Conservation (phyloP, 768 basidiomycete genomes). For the Butyriboletus loyo region DNA sequence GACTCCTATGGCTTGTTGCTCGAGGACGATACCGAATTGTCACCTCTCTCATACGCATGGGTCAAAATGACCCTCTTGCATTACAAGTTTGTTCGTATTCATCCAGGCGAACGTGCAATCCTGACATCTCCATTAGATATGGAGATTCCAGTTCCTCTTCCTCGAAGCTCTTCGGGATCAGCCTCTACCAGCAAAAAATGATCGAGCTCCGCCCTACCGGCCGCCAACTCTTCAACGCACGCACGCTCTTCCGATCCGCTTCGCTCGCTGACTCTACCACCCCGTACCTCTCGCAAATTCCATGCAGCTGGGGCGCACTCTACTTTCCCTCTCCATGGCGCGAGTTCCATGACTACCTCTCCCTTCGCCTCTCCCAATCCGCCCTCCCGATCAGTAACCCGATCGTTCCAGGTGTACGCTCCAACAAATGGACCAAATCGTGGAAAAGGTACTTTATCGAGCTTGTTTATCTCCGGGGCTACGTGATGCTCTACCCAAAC, state of each 20-base stretch:
- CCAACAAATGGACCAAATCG: constrained; percentile 75
- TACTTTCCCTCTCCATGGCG: constrained; percentile 91
- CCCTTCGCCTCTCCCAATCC: constrained; percentile 60
- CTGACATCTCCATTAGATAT: constrained; percentile 45
- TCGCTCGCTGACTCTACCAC: constrained; percentile 44
- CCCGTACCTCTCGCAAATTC: constrained; percentile 83
- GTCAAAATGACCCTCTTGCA: constrained; percentile 73
- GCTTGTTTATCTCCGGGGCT: constrained; percentile 74
- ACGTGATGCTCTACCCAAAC: constrained; percentile 89
- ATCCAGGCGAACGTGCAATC: background rate
- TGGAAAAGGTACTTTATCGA: constrained; percentile 94
- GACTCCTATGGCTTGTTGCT: constrained; percentile 76
- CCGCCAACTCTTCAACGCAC: constrained; percentile 65
- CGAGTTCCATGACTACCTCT: constrained; percentile 78
- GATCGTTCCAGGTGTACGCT: constrained; percentile 74
- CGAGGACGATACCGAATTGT: constrained; percentile 86
- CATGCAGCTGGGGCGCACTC: constrained; percentile 89
- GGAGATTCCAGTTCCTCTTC: constrained; percentile 41
- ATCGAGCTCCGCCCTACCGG: constrained; percentile 70
- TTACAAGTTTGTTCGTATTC: constrained; percentile 52
- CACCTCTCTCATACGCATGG: constrained; percentile 84
- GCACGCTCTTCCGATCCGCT: constrained; percentile 46
- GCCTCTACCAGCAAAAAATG: constrained; percentile 83
- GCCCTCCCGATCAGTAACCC: constrained; percentile 31
- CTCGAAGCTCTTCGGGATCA: constrained; percentile 68